Base-by-base conservation (phyloP, 345 rosid species). In the Abelmoschus esculentus region DNA sequence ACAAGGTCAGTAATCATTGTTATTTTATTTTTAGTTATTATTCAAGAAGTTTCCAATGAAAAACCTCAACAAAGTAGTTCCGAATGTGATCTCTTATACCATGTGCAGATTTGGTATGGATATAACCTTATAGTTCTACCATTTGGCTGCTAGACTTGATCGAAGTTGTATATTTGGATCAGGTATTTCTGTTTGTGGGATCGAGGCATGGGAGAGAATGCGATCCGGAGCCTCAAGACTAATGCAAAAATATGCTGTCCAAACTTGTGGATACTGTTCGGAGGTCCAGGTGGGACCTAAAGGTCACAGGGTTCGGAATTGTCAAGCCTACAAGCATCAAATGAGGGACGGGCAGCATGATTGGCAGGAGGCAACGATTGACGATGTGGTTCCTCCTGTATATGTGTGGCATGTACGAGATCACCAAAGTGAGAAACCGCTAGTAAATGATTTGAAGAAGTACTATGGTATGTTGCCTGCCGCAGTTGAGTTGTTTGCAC, bases 261-360 rank as follows among this genome's bases (percentile, higher is more conserved):
- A 81, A 73, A 75, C 86, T 22, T 86, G 87, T 66, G 89, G 86
- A 61, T 81, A 83, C 73, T 83, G 87, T 61, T 56, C 70, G 2
- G 87, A 81, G 70, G 80, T 83, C 65, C 87, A 80, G 67, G 82
- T 85, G 1, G 89, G 85, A 57, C 80, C 81, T 36, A 81, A 72
- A 80, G 89, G 85, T 29, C 87, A 85, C 57, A 76, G 75, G 50
- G 87, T 83, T 28, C 80, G 87, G 75, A 78, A 78, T 42, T 83
- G 84, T 68, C 74, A 81, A 38, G 84, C 85, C 64, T 80, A 74
- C 74, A 85, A 83, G 80, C 87, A 83, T 70, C 87, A 85, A 77
- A 80, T 80, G 84, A 81, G 87, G 73, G 89, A 83, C 46, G 89
- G 89, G 19, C 83, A 86, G 70, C 89, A 83, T 67, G 89, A 77